These are phyloP conservation scores for Medicago lupulina DNA, from an alignment of 306 rosid genomes.

Conservation along the genomic window DNA sequence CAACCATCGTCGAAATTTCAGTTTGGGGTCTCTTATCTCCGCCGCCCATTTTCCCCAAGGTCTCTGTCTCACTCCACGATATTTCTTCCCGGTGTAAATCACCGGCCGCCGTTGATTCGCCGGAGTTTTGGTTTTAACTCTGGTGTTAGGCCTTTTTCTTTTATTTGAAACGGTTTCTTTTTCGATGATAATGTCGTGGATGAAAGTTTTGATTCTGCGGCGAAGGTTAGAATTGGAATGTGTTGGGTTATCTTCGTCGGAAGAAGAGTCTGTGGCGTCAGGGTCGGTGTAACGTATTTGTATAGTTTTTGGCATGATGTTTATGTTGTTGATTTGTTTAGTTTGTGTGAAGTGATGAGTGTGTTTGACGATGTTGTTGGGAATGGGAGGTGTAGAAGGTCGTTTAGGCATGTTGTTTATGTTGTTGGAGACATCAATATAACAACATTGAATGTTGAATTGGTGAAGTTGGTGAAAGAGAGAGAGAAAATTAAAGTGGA, in stretches of 20 bases:
- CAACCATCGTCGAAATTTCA: constrained; percentile 81
- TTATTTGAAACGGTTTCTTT: not conserved
- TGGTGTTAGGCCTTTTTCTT: not conserved
- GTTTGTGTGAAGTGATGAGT: constrained; percentile 57
- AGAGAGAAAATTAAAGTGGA: not conserved
- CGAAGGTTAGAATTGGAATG: constrained; percentile 25
- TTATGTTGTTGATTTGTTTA: constrained; percentile 50
- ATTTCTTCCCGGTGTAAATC: constrained; percentile 59
- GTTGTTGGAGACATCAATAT: not conserved
- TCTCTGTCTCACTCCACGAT: constrained; percentile 91
- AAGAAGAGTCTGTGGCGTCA: constrained; percentile 90
- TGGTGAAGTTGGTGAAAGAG: constrained; percentile 21
- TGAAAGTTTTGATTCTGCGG: constrained; percentile 66
- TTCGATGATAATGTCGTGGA: constrained; percentile 65
- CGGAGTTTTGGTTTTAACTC: not conserved
- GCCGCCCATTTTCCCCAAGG: constrained; percentile 99
- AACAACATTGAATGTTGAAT: constrained; percentile 49
- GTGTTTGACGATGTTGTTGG: constrained; percentile 47
- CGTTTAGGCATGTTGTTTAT: constrained; percentile 37
- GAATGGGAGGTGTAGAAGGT: not conserved
- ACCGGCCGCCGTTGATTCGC: constrained; percentile 26
- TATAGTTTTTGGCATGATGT: constrained; percentile 50
- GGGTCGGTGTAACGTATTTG: constrained; percentile 68
- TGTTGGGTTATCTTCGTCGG: constrained; percentile 50
- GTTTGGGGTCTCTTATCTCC: constrained; percentile 85